A percentile compares a stretch with the other conserved stretches of the same genome.
These are phyloP conservation scores for Beauveria rudraprayagi DNA, from an alignment of 2,329 filamentous ascomycete genomes.

Conservation along the genomic window DNA sequence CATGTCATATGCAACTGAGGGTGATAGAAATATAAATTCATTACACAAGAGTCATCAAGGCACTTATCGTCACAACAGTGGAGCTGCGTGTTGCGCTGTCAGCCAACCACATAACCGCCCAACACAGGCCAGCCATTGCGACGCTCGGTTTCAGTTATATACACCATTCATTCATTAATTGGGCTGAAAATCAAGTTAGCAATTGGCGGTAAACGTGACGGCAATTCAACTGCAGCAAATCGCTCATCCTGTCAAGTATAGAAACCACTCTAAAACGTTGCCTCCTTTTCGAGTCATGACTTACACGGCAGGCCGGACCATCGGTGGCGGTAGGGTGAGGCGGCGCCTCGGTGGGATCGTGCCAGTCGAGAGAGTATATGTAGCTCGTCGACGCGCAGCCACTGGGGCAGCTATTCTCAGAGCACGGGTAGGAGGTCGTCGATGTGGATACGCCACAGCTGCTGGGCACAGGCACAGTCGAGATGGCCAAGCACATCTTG, in stretches of 20 bases:
- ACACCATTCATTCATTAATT: neutral
- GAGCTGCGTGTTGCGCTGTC: neutral
- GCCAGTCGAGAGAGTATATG: slow-evolving; percentile 11
- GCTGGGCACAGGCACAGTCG: slow-evolving; percentile 24
- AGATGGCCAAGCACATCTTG: slow-evolving; percentile 22
- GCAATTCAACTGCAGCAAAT: too few relatives aligned
- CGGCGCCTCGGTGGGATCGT: neutral
- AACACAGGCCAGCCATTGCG: neutral
- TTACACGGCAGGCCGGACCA: slow-evolving; percentile 3
- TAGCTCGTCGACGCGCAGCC: slow-evolving; percentile 20
- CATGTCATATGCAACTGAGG: neutral
- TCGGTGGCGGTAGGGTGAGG: slow-evolving; percentile 6
- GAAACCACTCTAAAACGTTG: too few relatives aligned
- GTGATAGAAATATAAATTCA: too few relatives aligned
- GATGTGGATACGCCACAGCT: slow-evolving; percentile 24
- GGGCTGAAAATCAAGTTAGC: neutral
- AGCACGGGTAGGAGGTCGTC: slow-evolving; percentile 19
- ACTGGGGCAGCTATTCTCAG: slow-evolving; percentile 15
- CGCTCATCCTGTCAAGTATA: too few relatives aligned
- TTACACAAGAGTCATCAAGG: too few relatives aligned
- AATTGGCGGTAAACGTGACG: too few relatives aligned
- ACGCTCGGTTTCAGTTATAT: neutral
- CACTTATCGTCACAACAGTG: neutral
- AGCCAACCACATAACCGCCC: neutral
- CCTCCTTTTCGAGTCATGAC: neutral